A percentile compares a stretch with the other conserved stretches of the same genome.
Evolutionary conservation across 768 basidiomycete species (phyloP).

Genomic region (Porphyrellus cyaneotinctus): DNA sequence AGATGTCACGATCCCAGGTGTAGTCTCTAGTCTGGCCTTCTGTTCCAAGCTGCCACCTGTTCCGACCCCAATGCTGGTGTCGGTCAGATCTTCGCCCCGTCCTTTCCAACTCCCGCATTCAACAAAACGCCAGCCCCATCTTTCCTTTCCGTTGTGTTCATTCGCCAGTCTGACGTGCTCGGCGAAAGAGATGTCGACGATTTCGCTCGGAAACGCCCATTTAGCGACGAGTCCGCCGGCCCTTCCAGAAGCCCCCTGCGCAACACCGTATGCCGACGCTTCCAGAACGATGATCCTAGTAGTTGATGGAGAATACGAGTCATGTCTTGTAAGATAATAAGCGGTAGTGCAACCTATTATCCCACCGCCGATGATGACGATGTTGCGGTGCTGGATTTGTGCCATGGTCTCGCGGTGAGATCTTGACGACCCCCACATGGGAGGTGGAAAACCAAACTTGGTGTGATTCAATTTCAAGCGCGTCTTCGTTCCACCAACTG

Average conservation of each 20-base stretch:
- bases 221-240: constrained; percentile 82
- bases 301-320: constrained; percentile 37
- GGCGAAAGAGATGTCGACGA: constrained; percentile 59
- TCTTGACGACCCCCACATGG: constrained; percentile 2
- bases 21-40: constrained; percentile 41
- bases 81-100: constrained; percentile 38
- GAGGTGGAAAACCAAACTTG: neutral
- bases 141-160: constrained; percentile 59
- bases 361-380: constrained; percentile 81
- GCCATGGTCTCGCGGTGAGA: too few species aligned
- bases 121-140: constrained; percentile 85
- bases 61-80: constrained; percentile 23
- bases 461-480: neutral
- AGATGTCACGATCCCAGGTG: constrained; percentile 12
- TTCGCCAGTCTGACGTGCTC: constrained; percentile 73
- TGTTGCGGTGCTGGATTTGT: constrained; percentile 30
- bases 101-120: constrained; percentile 73
- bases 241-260: constrained; percentile 81
- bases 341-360: constrained; percentile 84
- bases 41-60: constrained; percentile 48
- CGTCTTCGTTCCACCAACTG: neutral
- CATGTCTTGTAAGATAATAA: constrained; percentile 69
- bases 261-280: constrained; percentile 60
- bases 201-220: constrained; percentile 75
- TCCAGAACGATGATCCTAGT: constrained; percentile 62